These are phyloP conservation scores for Fusarium compactum DNA, from an alignment of 2,329 filamentous ascomycete genomes.

Conservation along the genomic window DNA sequence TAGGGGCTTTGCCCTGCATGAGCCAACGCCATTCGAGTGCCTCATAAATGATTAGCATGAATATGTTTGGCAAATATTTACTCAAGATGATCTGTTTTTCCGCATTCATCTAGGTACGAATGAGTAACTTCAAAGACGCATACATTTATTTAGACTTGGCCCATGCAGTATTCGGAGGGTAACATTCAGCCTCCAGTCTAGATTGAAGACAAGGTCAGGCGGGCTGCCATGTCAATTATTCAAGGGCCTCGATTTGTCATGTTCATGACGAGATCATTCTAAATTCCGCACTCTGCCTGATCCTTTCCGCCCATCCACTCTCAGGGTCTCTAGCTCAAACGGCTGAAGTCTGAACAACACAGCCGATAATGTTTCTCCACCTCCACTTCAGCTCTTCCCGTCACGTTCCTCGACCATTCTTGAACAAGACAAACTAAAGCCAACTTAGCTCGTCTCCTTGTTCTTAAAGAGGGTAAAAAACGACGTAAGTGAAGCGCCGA, in stretches of 20 bases:
- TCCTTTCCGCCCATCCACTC: conserved; percentile 24
- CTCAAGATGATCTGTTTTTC: neutral
- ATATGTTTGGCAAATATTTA: neutral
- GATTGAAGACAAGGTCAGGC: neutral
- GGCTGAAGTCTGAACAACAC: conserved; percentile 29
- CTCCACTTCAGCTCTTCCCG: conserved; percentile 19
- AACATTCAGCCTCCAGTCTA: neutral
- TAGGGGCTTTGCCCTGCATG: neutral
- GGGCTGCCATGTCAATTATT: neutral
- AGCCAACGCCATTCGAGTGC: neutral
- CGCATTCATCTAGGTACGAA: neutral
- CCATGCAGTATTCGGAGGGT: neutral
- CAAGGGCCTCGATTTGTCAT: neutral
- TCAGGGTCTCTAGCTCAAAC: conserved; percentile 22
- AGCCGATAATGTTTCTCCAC: conserved; percentile 20
- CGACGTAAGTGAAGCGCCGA: neutral
- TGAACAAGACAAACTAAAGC: neutral
- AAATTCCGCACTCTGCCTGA: conserved; percentile 20
- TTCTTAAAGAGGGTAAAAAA: neutral
- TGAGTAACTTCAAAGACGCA: too few relatives aligned
- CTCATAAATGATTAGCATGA: neutral
- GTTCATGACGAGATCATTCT: neutral
- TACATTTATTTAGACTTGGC: too few relatives aligned
- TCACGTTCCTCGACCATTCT: neutral
- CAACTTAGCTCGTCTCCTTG: neutral